These are phyloP conservation scores for Candida mattraensis DNA, from an alignment of 805 yeast species.

Conservation along the genomic window DNA sequence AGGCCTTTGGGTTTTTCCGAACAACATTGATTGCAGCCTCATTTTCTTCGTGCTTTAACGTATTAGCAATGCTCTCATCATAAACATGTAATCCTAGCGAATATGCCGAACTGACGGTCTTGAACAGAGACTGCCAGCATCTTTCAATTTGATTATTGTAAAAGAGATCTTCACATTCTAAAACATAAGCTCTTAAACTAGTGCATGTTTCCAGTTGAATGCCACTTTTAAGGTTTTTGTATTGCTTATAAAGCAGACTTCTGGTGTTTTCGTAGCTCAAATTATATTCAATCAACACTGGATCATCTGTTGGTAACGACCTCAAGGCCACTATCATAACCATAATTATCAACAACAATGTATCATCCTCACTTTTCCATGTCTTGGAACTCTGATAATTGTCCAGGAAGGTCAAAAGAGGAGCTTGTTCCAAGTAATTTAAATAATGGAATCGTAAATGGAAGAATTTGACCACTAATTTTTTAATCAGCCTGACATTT, in stretches of 20 bases:
- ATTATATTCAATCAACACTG: constrained; percentile 23
- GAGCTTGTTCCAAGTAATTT: constrained; percentile 38
- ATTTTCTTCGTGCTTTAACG: constrained; percentile 32
- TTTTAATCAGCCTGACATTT: constrained; percentile 37
- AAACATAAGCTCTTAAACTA: constrained; percentile 49
- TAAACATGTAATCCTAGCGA: constrained; percentile 52
- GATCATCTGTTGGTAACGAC: constrained; percentile 31
- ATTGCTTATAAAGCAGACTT: constrained; percentile 39
- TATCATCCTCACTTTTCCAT: constrained; percentile 52
- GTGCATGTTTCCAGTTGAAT: constrained; percentile 46
- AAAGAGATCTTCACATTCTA: constrained; percentile 52
- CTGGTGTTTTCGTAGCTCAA: constrained; percentile 25
- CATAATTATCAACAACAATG: constrained; percentile 43
- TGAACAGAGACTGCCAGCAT: constrained; percentile 52
- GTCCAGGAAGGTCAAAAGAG: constrained; percentile 38
- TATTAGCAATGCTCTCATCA: constrained; percentile 33
- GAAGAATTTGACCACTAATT: constrained; percentile 43
- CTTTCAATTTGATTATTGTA: constrained; percentile 50
- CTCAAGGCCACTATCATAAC: constrained; percentile 42
- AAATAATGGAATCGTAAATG: constrained; percentile 39
- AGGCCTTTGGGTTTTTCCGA: constrained; percentile 38
- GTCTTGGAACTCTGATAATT: constrained; percentile 34
- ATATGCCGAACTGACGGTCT: constrained; percentile 48
- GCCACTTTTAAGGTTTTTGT: constrained; percentile 46
- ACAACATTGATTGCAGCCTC: constrained; percentile 31